Conservation (phyloP, 2,329 filamentous ascomycete species). For the Trichoderma arundinaceum region DNA sequence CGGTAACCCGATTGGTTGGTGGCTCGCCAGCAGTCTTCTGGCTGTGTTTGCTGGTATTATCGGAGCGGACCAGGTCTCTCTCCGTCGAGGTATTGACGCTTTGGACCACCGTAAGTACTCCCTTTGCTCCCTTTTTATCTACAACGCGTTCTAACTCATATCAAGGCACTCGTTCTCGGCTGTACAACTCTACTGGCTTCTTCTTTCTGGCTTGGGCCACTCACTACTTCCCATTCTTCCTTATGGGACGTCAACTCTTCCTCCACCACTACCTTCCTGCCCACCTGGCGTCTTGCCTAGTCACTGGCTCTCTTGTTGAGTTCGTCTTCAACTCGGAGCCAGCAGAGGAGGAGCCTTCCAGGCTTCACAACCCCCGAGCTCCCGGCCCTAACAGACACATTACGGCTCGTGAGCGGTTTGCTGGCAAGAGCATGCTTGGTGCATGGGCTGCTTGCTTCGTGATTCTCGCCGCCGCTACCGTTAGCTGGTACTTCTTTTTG, state of each 20-base stretch:
- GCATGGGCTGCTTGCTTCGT: constrained; percentile 80
- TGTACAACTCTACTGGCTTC: constrained; percentile 99
- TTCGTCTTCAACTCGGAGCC: constrained; percentile 95
- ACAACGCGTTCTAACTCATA: not conserved
- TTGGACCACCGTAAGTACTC: constrained; percentile 82
- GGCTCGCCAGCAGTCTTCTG: constrained; percentile 88
- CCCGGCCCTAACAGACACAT: constrained; percentile 62
- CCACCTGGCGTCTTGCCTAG: constrained; percentile 86
- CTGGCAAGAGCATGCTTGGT: constrained; percentile 74
- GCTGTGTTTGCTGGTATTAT: constrained; percentile 94
- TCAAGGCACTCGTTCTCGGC: constrained; percentile 81
- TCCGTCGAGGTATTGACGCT: constrained; percentile 90
- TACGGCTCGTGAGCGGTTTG: constrained; percentile 81
- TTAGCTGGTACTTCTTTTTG: constrained; percentile 90
- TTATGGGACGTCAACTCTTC: constrained; percentile 98
- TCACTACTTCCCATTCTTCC: constrained; percentile 95
- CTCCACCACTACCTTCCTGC: constrained; percentile 96
- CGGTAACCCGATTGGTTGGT: constrained; percentile 96
- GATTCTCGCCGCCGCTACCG: constrained; percentile 71
- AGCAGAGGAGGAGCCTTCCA: constrained; percentile 57
- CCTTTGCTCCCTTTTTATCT: not conserved
- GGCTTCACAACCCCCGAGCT: constrained; percentile 51
- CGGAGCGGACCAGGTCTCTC: constrained; percentile 88
- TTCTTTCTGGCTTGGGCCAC: constrained; percentile 98
- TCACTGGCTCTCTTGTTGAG: constrained; percentile 89